Conservation (phyloP, 1,284 basidiomycete genomes). For the Xerocomus nothofagi region DNA sequence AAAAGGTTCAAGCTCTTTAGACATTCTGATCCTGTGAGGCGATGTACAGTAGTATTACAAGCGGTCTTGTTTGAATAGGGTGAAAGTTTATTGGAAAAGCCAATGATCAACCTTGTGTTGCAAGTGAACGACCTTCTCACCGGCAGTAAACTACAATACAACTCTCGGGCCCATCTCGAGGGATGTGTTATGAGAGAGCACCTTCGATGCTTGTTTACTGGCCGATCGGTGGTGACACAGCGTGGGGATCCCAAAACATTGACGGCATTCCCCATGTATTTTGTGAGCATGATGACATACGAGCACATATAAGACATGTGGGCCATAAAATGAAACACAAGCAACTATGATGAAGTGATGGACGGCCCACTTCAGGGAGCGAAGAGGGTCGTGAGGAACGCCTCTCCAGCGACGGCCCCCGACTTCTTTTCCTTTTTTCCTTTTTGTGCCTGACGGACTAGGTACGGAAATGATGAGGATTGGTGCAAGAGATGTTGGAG, state of each 20-base stretch:
- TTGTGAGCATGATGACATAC: slow-evolving; percentile 20
- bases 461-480: slow-evolving; percentile 12
- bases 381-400: slow-evolving; percentile 85
- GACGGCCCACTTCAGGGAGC: slow-evolving; percentile 71
- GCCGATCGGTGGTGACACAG: not conserved
- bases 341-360: slow-evolving; percentile 11
- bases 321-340: slow-evolving; percentile 5
- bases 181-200: too few species aligned
- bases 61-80: not conserved
- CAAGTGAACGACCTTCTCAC: too few species aligned
- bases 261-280: slow-evolving; percentile 8
- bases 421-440: slow-evolving; percentile 66
- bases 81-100: not conserved
- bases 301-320: slow-evolving; percentile 19
- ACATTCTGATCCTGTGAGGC: not conserved
- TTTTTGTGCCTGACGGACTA: slow-evolving; percentile 73
- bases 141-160: too few species aligned
- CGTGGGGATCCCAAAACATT: not conserved
- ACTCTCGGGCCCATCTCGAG: too few species aligned
- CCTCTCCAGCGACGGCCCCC: slow-evolving; percentile 74
- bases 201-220: too few species aligned
- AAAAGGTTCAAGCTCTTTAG: slow-evolving; percentile 3
- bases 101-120: not conserved
- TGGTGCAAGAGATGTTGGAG: not conserved
- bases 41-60: not conserved